phyloP scores from a whole-genome alignment of 2,329 filamentous ascomycete genomes.

The Calonectria multiphialidica region DNA sequence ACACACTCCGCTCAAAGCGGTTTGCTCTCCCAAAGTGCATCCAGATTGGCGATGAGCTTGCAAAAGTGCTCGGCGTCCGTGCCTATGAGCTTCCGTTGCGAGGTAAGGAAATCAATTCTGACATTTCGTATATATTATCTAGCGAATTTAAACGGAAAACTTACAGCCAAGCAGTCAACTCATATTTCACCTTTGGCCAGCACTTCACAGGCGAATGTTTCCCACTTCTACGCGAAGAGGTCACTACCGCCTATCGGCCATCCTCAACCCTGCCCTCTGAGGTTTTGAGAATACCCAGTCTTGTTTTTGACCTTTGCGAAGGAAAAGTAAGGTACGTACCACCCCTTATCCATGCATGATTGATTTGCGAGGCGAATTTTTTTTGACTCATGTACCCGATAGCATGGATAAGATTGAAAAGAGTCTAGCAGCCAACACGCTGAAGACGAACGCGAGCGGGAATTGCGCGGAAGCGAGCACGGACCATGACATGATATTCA shows the following conservation, averaged over 20 bases:
- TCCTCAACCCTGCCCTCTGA: conserved; percentile 36
- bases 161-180: conserved; percentile 36
- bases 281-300: conserved; percentile 36
- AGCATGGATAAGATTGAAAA: conserved; percentile 41
- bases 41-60: conserved; percentile 42
- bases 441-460: conserved; percentile 32
- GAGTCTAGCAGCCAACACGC: conserved; percentile 34
- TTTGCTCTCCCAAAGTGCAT: conserved; percentile 44
- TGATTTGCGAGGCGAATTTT: neutral
- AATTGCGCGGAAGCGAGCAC: conserved; percentile 30
- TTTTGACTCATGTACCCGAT: conserved; percentile 24
- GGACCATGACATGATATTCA: conserved; percentile 44
- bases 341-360: neutral
- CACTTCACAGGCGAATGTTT: conserved; percentile 43
- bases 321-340: conserved; percentile 40
- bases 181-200: conserved; percentile 43
- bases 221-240: conserved; percentile 39
- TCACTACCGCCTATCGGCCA: conserved; percentile 38
- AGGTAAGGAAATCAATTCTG: conserved; percentile 32
- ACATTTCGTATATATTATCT: conserved; percentile 14
- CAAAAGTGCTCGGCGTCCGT: conserved; percentile 36
- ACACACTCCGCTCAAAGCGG: conserved; percentile 41
- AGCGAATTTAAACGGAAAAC: conserved; percentile 21
- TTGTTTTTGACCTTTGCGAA: conserved; percentile 39
- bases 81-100: conserved; percentile 43